phyloP scores from a whole-genome alignment of 73 alveolate species.

The Symbiodinium natans region DNA sequence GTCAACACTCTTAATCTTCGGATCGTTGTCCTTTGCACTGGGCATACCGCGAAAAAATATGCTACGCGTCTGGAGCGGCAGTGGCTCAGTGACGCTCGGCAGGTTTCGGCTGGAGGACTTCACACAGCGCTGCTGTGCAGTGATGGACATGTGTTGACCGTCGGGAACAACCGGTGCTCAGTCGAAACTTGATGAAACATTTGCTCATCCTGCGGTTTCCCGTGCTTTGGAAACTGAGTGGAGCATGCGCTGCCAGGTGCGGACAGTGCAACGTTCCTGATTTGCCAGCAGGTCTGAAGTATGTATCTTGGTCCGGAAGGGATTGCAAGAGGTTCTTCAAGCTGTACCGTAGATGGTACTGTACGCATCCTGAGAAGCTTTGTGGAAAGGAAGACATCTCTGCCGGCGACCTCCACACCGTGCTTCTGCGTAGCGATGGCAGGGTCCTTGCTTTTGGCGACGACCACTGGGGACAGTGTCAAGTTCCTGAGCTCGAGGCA shows the following conservation, averaged over 20 bases:
- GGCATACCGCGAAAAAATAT: no score
- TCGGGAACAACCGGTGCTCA: slow-evolving; percentile 46
- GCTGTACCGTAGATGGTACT: background rate
- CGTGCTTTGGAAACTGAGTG: background rate
- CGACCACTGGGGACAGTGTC: slow-evolving; percentile 74
- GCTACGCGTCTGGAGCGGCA: no score
- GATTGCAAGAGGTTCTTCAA: background rate
- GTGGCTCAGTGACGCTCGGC: background rate
- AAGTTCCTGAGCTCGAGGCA: slow-evolving; percentile 63
- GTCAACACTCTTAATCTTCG: no score
- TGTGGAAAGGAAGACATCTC: slow-evolving; percentile 79
- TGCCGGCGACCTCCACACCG: slow-evolving; percentile 78
- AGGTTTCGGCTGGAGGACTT: slow-evolving; percentile 63
- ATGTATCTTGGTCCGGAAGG: background rate
- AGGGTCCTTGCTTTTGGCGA: slow-evolving; percentile 63
- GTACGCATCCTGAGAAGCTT: no score
- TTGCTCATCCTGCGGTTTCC: background rate
- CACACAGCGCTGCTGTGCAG: slow-evolving; percentile 38
- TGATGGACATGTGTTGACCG: slow-evolving; percentile 33
- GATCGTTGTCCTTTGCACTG: no score
- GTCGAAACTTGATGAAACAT: background rate
- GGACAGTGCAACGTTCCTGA: slow-evolving; percentile 50
- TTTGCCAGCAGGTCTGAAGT: slow-evolving; percentile 20
- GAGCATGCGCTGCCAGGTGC: background rate
- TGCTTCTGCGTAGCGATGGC: slow-evolving; percentile 79